Base-by-base conservation (phyloP, 306 rosid genomes). In the Lotus japonicus region DNA sequence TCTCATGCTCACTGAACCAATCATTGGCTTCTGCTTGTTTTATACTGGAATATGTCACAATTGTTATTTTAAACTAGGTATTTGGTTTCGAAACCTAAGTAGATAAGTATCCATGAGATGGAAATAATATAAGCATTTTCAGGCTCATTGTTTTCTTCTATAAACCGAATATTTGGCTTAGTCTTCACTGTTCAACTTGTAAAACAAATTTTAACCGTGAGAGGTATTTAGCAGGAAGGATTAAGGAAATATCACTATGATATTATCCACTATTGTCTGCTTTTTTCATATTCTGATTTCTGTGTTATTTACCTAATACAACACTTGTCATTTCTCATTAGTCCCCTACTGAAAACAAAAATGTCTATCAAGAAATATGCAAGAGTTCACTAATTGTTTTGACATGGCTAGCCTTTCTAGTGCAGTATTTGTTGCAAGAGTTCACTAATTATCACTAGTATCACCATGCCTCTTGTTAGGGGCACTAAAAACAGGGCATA, bases 11-110 rank as follows among this genome's bases (percentile, higher is more conserved):
- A 45, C 61, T 9, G 21, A 46, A 59, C 55, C 50, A 33, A 70
- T 46, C 14, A 31, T 23, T 6, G 51, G 49, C 53, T 18, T 49
- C 44, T 65, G 49, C 43, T 59, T 42, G 70, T 58, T 44, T 38
- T 52, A 2, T 42, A 44, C 64, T 35, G 12, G 44, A 19, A 26
- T 18, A 39, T 68, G 19, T 48, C 38, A 54, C 62, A 9, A 13
- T 9, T 73, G 35, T 55, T 45, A 23, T 45, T 59, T 73, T 41
- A 35, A 70, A 58, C 50, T 55, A 5, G 14, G 18, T 35, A 16
- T 55, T 62, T 43, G 58, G n/a, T 58, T 74, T 50, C n/a, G 64
- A 48, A 55, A 19, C 71, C 18, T 35, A 16, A 45, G 15, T 55
- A 64, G 57, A 26, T 57, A 64, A 51, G 42, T 57, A n/a, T 46